A percentile compares a stretch with the other conserved stretches of the same genome.
phyloP scores from a whole-genome alignment of 345 rosid species.

The Luvunga scandens region DNA sequence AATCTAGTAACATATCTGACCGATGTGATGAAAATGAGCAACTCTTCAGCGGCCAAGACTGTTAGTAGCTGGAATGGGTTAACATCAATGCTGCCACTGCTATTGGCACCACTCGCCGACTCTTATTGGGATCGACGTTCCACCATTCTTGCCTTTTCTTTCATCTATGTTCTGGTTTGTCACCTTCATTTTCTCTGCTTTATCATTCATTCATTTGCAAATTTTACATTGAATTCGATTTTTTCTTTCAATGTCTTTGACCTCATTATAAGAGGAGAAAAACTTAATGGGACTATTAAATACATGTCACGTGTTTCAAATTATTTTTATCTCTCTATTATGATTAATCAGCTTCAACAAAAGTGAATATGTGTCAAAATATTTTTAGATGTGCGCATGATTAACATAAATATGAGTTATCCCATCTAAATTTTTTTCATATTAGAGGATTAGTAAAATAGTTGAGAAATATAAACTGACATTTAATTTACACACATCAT shows the following conservation, averaged over 20 bases:
- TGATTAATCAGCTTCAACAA: no score
- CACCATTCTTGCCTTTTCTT: conserved; percentile 66
- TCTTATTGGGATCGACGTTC: conserved; percentile 73
- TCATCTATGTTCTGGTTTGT: conserved; percentile 70
- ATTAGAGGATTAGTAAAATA: no score
- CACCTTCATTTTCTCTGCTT: neutral
- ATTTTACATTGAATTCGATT: neutral
- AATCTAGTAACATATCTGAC: conserved; percentile 89
- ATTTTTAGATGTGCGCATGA: no score
- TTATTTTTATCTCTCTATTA: no score
- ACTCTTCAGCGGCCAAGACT: conserved; percentile 81
- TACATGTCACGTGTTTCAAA: no score
- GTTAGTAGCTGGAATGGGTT: conserved; percentile 90
- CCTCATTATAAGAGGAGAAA: no score
- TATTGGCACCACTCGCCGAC: conserved; percentile 82
- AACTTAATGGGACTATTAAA: no score
- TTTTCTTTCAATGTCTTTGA: neutral
- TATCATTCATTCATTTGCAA: neutral
- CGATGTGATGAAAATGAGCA: conserved; percentile 73
- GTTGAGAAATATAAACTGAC: no score
- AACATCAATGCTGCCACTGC: conserved; percentile 76
- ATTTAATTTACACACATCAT: no score
- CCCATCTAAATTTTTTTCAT: fast-evolving
- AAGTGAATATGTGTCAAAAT: no score
- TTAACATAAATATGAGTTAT: no score